Conservation (phyloP, 345 rosid species). For the Iberis pinnata region DNA sequence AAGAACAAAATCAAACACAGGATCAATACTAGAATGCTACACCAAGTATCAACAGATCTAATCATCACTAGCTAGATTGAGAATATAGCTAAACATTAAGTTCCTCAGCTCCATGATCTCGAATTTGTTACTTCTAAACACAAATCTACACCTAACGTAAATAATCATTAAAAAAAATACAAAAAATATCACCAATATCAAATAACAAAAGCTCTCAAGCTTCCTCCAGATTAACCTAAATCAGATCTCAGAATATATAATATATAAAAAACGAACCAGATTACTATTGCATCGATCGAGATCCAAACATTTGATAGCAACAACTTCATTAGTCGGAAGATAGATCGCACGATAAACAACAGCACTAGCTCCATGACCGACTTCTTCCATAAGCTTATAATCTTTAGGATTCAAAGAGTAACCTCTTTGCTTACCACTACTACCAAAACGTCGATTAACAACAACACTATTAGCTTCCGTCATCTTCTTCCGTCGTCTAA, state of each 20-base stretch:
- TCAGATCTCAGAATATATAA: neutral
- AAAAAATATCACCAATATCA: conserved; percentile 18
- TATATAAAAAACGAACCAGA: conserved; percentile 40
- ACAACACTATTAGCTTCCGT: conserved; percentile 31
- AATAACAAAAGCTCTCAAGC: neutral
- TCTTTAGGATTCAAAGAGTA: conserved; percentile 61
- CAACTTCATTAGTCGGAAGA: conserved; percentile 66
- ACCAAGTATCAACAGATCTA: conserved; percentile 5
- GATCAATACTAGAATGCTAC: no score
- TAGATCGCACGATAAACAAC: conserved; percentile 88
- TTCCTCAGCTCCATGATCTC: neutral
- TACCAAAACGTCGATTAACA: conserved; percentile 19
- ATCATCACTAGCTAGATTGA: neutral
- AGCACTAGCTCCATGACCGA: conserved; percentile 95
- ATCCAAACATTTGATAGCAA: conserved; percentile 95
- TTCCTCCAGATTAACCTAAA: conserved; percentile 4
- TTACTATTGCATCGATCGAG: conserved; percentile 99
- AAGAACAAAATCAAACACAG: neutral
- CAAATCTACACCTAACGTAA: no score
- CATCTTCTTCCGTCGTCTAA: conserved; percentile 26
- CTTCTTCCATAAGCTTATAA: conserved; percentile 78
- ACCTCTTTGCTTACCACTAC: conserved; percentile 39
- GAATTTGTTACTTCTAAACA: no score
- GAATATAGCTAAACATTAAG: neutral
- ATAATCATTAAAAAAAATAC: no score